Evolutionary conservation across 2,329 filamentous ascomycete genomes (phyloP).

Genomic region (Elsinoe perseae): DNA sequence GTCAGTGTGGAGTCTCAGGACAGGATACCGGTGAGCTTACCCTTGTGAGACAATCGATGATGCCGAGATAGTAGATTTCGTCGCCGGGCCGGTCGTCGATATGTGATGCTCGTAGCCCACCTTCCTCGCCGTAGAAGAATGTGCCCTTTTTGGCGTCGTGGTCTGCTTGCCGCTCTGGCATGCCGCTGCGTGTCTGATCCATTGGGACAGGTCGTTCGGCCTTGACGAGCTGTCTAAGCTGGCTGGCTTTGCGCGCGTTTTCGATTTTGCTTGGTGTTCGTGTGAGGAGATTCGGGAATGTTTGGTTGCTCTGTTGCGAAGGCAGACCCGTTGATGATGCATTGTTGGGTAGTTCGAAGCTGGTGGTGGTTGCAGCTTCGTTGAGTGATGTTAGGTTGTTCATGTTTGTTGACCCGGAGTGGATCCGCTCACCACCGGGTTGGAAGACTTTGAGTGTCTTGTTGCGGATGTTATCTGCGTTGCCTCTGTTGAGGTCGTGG

Average conservation of each 20-base stretch:
- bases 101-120: constrained; percentile 86
- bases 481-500: constrained; percentile 81
- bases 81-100: constrained; percentile 78
- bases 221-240: constrained; percentile 86
- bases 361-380: constrained; percentile 14
- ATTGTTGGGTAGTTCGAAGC: constrained; percentile 21
- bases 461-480: constrained; percentile 84
- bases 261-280: constrained; percentile 91
- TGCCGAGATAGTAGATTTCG: constrained; percentile 94
- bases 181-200: constrained; percentile 69
- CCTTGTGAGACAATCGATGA: constrained; percentile 96
- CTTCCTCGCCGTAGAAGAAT: constrained; percentile 89
- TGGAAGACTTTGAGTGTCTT: constrained; percentile 94
- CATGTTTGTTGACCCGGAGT: constrained; percentile 26
- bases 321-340: constrained; percentile 12
- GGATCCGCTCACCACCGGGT: constrained; percentile 59
- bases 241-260: constrained; percentile 80
- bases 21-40: constrained; percentile 49
- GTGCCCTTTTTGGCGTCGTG: constrained; percentile 66
- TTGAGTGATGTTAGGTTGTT: constrained; percentile 35
- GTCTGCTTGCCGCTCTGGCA: constrained; percentile 72
- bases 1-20: neutral
- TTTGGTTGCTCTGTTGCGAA: constrained; percentile 34
- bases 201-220: constrained; percentile 90
- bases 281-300: constrained; percentile 59